Evolutionary conservation across 2,329 filamentous ascomycete species (phyloP).

Genomic region (Reticulascus tulasneorum): DNA sequence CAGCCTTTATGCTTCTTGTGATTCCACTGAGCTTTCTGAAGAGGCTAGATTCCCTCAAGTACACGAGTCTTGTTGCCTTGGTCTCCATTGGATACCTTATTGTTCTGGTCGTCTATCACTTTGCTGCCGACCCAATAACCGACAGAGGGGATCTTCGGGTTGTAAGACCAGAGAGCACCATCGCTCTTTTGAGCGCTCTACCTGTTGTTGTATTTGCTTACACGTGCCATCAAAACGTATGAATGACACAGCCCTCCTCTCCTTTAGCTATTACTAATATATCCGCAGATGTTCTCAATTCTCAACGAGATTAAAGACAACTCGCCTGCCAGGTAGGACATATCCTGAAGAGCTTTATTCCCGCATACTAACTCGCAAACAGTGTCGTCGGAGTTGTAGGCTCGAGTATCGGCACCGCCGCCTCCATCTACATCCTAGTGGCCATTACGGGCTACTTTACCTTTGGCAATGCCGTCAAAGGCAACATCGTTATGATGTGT

Average conservation of each 20-base stretch:
- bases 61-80: slow-evolving; percentile 88
- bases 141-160: slow-evolving; percentile 72
- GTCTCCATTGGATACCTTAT: slow-evolving; percentile 93
- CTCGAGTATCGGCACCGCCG: slow-evolving; percentile 84
- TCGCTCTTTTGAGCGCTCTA: slow-evolving; percentile 77
- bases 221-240: slow-evolving; percentile 94
- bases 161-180: slow-evolving; percentile 73
- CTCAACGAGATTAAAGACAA: slow-evolving; percentile 90
- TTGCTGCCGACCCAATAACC: slow-evolving; percentile 70
- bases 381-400: slow-evolving; percentile 75
- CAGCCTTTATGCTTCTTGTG: slow-evolving; percentile 92
- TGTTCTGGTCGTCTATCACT: slow-evolving; percentile 90
- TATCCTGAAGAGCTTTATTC: too few relatives aligned
- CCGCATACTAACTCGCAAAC: too few relatives aligned
- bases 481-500: slow-evolving; percentile 95
- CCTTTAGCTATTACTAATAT: neutral
- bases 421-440: slow-evolving; percentile 81
- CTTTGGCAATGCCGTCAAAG: slow-evolving; percentile 83
- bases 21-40: slow-evolving; percentile 92
- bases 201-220: slow-evolving; percentile 99
- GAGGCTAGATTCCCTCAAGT: slow-evolving; percentile 91
- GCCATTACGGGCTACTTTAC: slow-evolving; percentile 94
- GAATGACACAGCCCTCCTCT: too few relatives aligned
- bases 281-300: slow-evolving; percentile 88
- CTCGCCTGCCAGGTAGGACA: slow-evolving; percentile 52